A percentile compares a stretch with the other conserved stretches of the same genome.
These are phyloP conservation scores for Avena atlantica DNA, from an alignment of 176 grass and related monocot species.

Conservation along the genomic window DNA sequence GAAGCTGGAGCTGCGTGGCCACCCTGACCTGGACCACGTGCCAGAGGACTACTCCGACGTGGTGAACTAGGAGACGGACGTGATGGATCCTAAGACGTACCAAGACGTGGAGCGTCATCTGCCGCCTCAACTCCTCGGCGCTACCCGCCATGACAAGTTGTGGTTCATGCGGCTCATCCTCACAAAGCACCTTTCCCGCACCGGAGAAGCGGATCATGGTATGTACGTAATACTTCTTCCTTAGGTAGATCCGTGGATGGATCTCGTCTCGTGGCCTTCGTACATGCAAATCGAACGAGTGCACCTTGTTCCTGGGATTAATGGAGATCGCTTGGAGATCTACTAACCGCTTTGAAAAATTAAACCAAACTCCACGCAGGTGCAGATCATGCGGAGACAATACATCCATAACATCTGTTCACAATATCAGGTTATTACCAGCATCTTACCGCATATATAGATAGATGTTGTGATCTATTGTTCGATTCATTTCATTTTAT, in stretches of 20 bases:
- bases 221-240: no score
- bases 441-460: not conserved
- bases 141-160: not conserved
- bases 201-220: not conserved
- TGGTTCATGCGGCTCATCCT: not conserved
- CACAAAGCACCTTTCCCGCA: not conserved
- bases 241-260: no score
- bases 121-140: no score
- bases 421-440: not conserved
- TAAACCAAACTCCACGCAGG: not conserved
- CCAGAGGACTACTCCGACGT: slow-evolving; percentile 60
- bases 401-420: not conserved
- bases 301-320: not conserved
- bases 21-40: slow-evolving; percentile 52
- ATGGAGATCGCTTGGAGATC: not conserved
- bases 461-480: no score
- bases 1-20: not conserved
- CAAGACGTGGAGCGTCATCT: not conserved
- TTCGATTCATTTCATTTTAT: not conserved
- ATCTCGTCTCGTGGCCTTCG: not conserved
- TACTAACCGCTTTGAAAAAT: not conserved
- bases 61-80: slow-evolving; percentile 60
- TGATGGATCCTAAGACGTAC: slow-evolving; percentile 46
- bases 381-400: not conserved
- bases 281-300: not conserved